Base-by-base conservation (phyloP, 2,329 filamentous ascomycete species). In the Pleomassaria siparia region DNA sequence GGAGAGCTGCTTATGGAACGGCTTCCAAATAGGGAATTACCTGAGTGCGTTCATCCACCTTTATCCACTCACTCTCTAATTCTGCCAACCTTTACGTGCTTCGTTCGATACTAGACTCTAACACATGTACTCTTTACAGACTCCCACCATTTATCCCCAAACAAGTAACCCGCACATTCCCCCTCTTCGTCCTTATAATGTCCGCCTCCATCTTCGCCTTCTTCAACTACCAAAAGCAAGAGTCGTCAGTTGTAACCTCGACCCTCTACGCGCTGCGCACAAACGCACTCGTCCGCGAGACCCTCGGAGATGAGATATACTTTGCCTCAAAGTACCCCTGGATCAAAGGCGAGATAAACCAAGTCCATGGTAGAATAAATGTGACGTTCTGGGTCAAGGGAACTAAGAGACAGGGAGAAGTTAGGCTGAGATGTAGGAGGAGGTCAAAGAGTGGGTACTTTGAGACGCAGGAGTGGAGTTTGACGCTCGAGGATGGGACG, bases 151-250 rank as follows among this genome's bases (percentile, higher is more conserved):
- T 69, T n/a, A 65, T 70, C 33, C 55, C 65, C 37, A 54, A 50
- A 0, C 62, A 68, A 53, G 53, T 70, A 45, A 35, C 54, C 46
- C 81, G 82, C 60, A 90, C 89, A 1, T 73, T 96, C 26, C 92
- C 92, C 44, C 75, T 95, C 68, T 97, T 97, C 80, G 69, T 87
- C 44, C 72, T 81, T 54, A 76, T 89, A 54, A 83, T 96, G 59
- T 81, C 82, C 40, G 78, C 80, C 46, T 87, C 86, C 57, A 85
- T 86, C 56, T 76, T 95, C 50, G 89, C 87, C 59, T 96, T 99
- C 72, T 97, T 99, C 87, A 99, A 99, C 81, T 97, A 99, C 82
- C 92, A 99, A 72, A 96, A 96, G 72, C 84, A 86, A 47, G 90
- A 88, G n/a, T 90, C 85, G 21, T 88, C 88, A 45, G 88, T 78